Conservation (phyloP, 495 filamentous ascomycete genomes). For the Venustampulla echinocandica region DNA sequence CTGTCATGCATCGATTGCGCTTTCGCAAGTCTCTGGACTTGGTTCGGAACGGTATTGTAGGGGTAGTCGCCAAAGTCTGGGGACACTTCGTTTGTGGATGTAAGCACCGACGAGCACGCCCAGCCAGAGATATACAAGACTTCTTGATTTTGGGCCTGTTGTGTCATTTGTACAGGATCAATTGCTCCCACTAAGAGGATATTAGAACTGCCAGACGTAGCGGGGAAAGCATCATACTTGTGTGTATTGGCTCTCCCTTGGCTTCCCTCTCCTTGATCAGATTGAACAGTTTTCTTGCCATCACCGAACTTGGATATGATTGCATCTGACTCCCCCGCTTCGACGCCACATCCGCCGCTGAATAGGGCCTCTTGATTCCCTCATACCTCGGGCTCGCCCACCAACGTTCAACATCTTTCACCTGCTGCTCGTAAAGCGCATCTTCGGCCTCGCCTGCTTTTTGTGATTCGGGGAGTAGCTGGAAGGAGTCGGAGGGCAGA, state of each 20-base stretch:
- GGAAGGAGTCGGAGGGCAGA: conserved; percentile 64
- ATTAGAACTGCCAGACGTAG: conserved; percentile 11
- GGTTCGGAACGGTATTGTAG: conserved; percentile 97
- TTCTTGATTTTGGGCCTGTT: conserved; percentile 93
- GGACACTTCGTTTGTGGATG: conserved; percentile 91
- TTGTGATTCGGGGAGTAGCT: conserved; percentile 61
- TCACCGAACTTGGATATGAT: conserved; percentile 79
- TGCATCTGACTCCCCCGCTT: conserved; percentile 85
- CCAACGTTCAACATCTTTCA: conserved; percentile 78
- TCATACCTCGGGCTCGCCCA: conserved; percentile 75
- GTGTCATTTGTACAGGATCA: conserved; percentile 97
- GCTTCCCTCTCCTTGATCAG: conserved; percentile 67
- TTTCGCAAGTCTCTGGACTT: conserved; percentile 92
- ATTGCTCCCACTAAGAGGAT: conserved; percentile 75
- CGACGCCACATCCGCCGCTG: conserved; percentile 80
- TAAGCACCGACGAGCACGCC: conserved; percentile 90
- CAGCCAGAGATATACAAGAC: conserved; percentile 93
- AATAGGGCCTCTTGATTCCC: conserved; percentile 87
- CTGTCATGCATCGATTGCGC: conserved; percentile 95
- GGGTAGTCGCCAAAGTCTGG: conserved; percentile 98
- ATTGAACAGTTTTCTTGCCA: conserved; percentile 91
- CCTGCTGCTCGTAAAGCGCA: conserved; percentile 65
- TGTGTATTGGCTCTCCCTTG: conserved; percentile 64
- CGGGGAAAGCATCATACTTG: background rate
- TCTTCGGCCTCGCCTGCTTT: conserved; percentile 78